Evolutionary conservation across 2,329 filamentous ascomycete genomes (phyloP).

Genomic region (Rosellinia necatrix): DNA sequence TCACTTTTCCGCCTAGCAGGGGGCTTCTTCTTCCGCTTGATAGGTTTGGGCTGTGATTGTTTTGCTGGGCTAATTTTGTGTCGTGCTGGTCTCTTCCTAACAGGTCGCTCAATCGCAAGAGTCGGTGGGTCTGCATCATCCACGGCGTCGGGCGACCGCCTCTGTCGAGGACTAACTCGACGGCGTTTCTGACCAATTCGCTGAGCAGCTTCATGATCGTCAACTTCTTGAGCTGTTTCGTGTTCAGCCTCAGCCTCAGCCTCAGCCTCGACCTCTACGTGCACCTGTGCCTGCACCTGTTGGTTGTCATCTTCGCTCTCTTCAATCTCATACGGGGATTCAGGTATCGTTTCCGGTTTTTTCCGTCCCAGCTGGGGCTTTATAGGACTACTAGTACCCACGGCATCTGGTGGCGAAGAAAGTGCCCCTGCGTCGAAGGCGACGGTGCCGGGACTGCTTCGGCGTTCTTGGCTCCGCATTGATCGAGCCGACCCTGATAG

Average conservation of each 20-base stretch:
- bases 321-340: conserved; percentile 22
- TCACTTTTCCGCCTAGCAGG: conserved; percentile 32
- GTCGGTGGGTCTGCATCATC: conserved; percentile 45
- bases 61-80: conserved; percentile 47
- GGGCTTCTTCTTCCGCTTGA: conserved; percentile 30
- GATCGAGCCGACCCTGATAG: conserved; percentile 33
- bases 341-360: conserved; percentile 16
- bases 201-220: conserved; percentile 49
- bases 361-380: conserved; percentile 35
- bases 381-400: conserved; percentile 36
- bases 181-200: conserved; percentile 50
- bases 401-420: conserved; percentile 39
- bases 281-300: conserved; percentile 1
- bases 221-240: conserved; percentile 50
- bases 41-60: conserved; percentile 46
- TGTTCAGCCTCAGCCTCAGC: conserved; percentile 8
- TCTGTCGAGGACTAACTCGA: conserved; percentile 44
- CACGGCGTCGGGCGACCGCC: conserved; percentile 46
- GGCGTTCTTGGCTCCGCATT: conserved; percentile 31
- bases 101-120: conserved; percentile 40
- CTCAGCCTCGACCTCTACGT: conserved; percentile 1
- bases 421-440: conserved; percentile 28
- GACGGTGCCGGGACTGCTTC: conserved; percentile 27
- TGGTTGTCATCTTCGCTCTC: conserved; percentile 34
- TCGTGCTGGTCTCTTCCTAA: conserved; percentile 42